A percentile compares a stretch with the other conserved stretches of the same genome.
Conservation (phyloP, 495 filamentous ascomycete species). For the Aspergillus funiculosus region DNA sequence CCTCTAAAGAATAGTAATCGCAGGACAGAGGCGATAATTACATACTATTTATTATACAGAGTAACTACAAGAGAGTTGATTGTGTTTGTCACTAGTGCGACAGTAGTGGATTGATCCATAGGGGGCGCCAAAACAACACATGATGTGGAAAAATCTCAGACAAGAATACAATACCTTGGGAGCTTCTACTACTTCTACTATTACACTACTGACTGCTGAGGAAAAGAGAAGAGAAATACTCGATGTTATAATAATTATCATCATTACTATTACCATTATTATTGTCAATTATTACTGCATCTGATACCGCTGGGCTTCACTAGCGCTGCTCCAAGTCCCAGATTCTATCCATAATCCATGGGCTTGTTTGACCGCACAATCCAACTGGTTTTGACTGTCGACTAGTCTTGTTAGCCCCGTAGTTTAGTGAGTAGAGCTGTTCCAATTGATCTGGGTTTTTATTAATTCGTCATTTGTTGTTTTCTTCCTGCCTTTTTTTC, state of each 20-base stretch:
- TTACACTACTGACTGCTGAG: too few relatives aligned
- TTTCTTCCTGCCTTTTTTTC: conserved; percentile 14
- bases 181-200: too few relatives aligned
- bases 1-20: neutral
- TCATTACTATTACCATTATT: too few relatives aligned
- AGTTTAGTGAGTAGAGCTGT: conserved; percentile 16
- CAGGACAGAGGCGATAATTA: conserved; percentile 3
- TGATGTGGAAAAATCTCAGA: neutral
- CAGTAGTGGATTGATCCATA: conserved; percentile 22
- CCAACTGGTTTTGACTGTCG: conserved; percentile 14
- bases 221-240: neutral
- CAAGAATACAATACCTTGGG: too few relatives aligned
- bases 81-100: conserved; percentile 30
- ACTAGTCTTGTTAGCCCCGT: conserved; percentile 14
- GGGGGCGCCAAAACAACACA: conserved; percentile 15
- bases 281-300: conserved; percentile 28
- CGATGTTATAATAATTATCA: neutral
- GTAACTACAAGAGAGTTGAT: conserved; percentile 18
- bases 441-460: conserved; percentile 21
- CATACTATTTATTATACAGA: conserved; percentile 13
- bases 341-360: conserved; percentile 18
- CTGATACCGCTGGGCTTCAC: conserved; percentile 21
- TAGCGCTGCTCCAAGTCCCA: conserved; percentile 17
- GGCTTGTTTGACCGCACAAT: conserved; percentile 23
- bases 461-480: conserved; percentile 8